These are phyloP conservation scores for Lichtheimia hyalospora DNA, from an alignment of 371 early-diverging fungal genomes.

Conservation along the genomic window DNA sequence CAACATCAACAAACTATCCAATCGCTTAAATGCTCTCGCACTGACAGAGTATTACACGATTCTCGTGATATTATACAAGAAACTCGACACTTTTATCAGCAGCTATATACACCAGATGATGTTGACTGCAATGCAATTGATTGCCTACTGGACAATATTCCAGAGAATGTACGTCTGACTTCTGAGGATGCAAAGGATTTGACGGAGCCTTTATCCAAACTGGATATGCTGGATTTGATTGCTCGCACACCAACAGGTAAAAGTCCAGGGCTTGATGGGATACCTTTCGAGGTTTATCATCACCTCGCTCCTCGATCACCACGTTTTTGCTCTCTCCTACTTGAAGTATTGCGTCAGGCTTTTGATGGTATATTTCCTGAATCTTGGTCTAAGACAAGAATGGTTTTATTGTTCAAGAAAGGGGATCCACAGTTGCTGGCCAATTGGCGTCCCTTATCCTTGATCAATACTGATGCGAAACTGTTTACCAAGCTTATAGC, in stretches of 20 bases:
- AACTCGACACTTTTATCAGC: not conserved
- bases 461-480: conserved; percentile 15
- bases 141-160: not conserved
- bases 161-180: not conserved
- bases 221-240: not conserved
- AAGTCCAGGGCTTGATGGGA: conserved; percentile 12
- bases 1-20: conserved; percentile 11
- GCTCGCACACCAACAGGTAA: not conserved
- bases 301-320: not conserved
- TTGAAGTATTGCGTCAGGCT: not conserved
- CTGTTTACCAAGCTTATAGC: conserved; percentile 14
- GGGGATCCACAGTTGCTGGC: conserved; percentile 17
- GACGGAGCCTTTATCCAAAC: not conserved
- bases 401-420: conserved; percentile 31
- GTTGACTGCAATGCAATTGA: too few relatives aligned
- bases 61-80: not conserved
- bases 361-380: not conserved
- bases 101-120: not conserved
- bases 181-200: not conserved
- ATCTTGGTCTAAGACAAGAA: not conserved
- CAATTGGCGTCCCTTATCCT: conserved; percentile 27
- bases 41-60: not conserved
- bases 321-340: too few relatives aligned
- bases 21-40: not conserved
- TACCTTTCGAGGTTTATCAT: conserved; percentile 6